Evolutionary conservation across 1,284 basidiomycete genomes (phyloP), one percentile per base, ranked within the genome.

Genomic region (Boletus semigastroideus): DNA sequence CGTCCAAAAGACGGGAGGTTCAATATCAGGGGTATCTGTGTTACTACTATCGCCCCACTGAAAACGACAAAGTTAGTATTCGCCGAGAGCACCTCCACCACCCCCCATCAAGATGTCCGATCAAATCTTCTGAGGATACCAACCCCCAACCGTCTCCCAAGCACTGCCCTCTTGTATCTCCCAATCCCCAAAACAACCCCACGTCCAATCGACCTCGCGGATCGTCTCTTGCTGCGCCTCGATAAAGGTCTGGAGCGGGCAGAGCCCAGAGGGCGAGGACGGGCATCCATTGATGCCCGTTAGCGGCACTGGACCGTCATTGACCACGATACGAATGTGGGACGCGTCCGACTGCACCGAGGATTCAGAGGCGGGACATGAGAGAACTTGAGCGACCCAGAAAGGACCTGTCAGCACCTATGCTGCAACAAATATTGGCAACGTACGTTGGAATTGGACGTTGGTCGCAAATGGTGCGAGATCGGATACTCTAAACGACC

Each of bases 271-370:
- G 41, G 78, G 74, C 9, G 67, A 69, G 59, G 80, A 68, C 1
- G 86, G 82, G 59, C 92, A 94, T 2, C 87, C 89, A 20, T 76
- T 73, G 62, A 92, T 79, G 33, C 86, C 82, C 2, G 86, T 86
- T 37, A 96, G 77, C 1, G 94, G 92, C 1, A 84, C 78, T 4
- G 51, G 51, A 7, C 51, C 51, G 3, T 53, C 52, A 7, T 53
- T 53, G 28, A 53, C 33, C 33, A 53, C 43, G 16, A 53, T 53
- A 33, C 43, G 51, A 3, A 53, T 42, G 33, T 46, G 33, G 7
- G 49, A 53, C 8, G 28, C 4, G 13, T 39, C 42, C 25, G 25
- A 37, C 5, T 25, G 11, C 19, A 36, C 20, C 0, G 40, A 42
- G 2, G 71, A 73, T 27, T 76, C 78, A 5, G 50, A 34, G 25